phyloP scores from a whole-genome alignment of 768 basidiomycete genomes.

The Calocybe indica region DNA sequence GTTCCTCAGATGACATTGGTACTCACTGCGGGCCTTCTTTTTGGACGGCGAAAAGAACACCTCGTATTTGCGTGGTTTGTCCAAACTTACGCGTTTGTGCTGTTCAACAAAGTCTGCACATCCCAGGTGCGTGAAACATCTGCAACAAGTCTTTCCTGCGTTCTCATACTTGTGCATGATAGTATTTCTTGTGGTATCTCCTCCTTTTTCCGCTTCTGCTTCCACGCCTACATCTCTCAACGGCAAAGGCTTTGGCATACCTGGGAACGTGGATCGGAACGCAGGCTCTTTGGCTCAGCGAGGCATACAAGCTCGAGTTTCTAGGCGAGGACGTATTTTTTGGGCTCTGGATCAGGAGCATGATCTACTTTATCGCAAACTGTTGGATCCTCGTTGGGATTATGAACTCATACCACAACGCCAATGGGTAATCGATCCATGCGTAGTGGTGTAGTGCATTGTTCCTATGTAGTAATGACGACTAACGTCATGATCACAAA shows the following conservation, averaged over 20 bases:
- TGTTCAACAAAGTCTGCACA: constrained; percentile 98
- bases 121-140: constrained; percentile 59
- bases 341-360: constrained; percentile 71
- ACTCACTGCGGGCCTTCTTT: constrained; percentile 65
- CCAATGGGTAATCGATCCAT: not conserved
- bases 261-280: constrained; percentile 63
- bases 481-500: too few species aligned
- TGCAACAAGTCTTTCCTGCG: not conserved
- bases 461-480: too few species aligned
- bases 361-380: constrained; percentile 72
- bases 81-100: constrained; percentile 86
- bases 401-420: constrained; percentile 38
- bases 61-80: constrained; percentile 85
- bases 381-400: constrained; percentile 72
- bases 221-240: constrained; percentile 54
- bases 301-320: constrained; percentile 90
- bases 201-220: constrained; percentile 81
- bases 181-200: constrained; percentile 99
- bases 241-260: constrained; percentile 31
- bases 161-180: constrained; percentile 3
- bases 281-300: constrained; percentile 87
- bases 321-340: constrained; percentile 69
- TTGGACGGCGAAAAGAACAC: constrained; percentile 52
- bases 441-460: not conserved
- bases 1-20: constrained; percentile 76